Percentiles rank a stretch among this genome's conserved stretches.
Evolutionary conservation across 2,329 filamentous ascomycete genomes (phyloP).

Genomic region (Penicillium sp.): DNA sequence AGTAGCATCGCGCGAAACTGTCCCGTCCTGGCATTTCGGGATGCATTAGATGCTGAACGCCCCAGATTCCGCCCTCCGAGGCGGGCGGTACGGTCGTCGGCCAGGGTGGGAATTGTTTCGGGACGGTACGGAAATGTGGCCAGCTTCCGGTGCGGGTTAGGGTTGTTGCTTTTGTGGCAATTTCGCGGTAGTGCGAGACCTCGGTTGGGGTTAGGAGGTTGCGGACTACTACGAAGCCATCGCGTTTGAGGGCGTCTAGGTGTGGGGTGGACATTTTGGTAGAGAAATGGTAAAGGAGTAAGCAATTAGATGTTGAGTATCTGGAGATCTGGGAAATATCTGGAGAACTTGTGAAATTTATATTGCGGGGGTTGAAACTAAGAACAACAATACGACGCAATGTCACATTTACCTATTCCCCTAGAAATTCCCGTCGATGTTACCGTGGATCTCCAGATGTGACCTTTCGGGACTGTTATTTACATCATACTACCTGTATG

Average conservation of each 20-base stretch:
- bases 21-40: slow-evolving; percentile 63
- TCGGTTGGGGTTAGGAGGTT: slow-evolving; percentile 58
- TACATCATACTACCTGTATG: neutral
- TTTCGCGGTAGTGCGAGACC: slow-evolving; percentile 59
- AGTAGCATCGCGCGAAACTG: slow-evolving; percentile 68
- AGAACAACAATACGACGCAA: neutral
- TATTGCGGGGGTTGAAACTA: slow-evolving; percentile 5
- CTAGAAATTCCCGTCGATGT: slow-evolving; percentile 2
- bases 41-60: slow-evolving; percentile 80
- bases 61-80: slow-evolving; percentile 70
- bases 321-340: neutral
- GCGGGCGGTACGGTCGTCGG: slow-evolving; percentile 51
- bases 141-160: slow-evolving; percentile 68
- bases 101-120: slow-evolving; percentile 92
- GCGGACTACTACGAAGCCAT: slow-evolving; percentile 75
- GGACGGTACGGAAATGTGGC: slow-evolving; percentile 78
- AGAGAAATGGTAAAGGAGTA: neutral
- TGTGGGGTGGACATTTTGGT: slow-evolving; percentile 35
- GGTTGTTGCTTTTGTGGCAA: slow-evolving; percentile 56
- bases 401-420: neutral
- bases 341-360: neutral
- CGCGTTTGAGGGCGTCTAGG: slow-evolving; percentile 57
- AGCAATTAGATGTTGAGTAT: neutral
- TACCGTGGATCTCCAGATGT: slow-evolving; percentile 19
- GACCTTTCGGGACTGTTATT: neutral